Percentiles rank a stretch among this genome's conserved stretches.
Conservation (phyloP, 2,329 filamentous ascomycete species). For the Chaetothyriales sp. region DNA sequence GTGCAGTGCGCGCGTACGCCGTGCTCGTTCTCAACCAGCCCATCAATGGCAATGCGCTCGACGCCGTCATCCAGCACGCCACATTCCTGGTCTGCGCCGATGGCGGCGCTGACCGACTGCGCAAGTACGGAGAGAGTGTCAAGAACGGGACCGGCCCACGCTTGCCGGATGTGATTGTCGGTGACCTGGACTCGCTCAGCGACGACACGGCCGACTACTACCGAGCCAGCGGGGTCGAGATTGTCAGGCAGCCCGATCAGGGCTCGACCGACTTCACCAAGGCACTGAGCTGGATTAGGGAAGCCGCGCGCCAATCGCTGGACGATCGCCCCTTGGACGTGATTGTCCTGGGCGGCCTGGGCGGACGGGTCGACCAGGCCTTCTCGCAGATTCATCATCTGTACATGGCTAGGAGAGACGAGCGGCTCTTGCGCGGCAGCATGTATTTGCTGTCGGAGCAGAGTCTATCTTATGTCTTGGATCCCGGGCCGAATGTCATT, state of each 20-base stretch:
- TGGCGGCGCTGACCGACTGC: conserved; percentile 72
- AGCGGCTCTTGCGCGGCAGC: conserved; percentile 37
- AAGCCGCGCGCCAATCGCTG: conserved; percentile 7
- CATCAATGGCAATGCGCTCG: conserved; percentile 33
- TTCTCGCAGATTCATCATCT: conserved; percentile 81
- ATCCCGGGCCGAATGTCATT: conserved; percentile 53
- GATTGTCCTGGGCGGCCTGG: conserved; percentile 71
- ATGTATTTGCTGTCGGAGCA: conserved; percentile 71
- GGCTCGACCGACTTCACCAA: conserved; percentile 87
- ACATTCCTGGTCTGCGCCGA: conserved; percentile 67
- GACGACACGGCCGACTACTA: conserved; percentile 54
- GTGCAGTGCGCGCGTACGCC: conserved; percentile 20
- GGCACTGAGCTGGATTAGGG: conserved; percentile 47
- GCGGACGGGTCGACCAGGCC: conserved; percentile 84
- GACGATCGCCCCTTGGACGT: conserved; percentile 41
- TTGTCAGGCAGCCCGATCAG: conserved; percentile 66
- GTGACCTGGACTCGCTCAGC: conserved; percentile 76
- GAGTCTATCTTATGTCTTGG: conserved; percentile 72
- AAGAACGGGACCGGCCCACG: conserved; percentile 17
- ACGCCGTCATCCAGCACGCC: conserved; percentile 33
- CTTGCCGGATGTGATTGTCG: conserved; percentile 61
- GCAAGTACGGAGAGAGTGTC: conserved; percentile 24
- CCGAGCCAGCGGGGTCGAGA: conserved; percentile 41
- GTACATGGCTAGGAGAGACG: conserved; percentile 35
- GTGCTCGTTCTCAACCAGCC: conserved; percentile 51